Conservation (phyloP, 1,139 yeast species). For the Candida tropicalis region DNA sequence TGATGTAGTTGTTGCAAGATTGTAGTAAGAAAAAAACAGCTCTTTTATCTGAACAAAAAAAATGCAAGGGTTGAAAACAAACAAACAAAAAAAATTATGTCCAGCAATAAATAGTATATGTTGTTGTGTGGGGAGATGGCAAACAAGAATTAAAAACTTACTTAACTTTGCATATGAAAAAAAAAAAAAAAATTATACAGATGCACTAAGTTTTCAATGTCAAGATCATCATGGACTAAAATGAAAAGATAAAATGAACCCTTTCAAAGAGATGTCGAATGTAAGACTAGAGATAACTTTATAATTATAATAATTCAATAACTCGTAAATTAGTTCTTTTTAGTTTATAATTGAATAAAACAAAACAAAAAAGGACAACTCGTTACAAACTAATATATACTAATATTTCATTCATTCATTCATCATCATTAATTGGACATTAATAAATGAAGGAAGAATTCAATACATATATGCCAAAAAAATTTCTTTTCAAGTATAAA, state of each 20-base stretch:
- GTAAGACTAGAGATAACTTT: no score
- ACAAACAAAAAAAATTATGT: neutral
- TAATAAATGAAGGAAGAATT: neutral
- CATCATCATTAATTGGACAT: neutral
- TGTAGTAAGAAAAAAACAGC: neutral
- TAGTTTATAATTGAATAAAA: neutral
- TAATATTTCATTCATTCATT: slow-evolving; percentile 2
- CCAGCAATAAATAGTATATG: neutral
- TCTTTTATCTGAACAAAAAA: no score
- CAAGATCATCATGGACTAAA: no score
- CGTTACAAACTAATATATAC: slow-evolving; percentile 4
- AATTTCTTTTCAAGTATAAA: neutral
- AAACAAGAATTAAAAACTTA: neutral
- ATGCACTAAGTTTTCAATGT: no score
- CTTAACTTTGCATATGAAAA: slow-evolving; percentile 2
- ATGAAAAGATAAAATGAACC: no score
- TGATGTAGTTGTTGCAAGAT: slow-evolving; percentile 3
- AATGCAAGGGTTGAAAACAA: neutral
- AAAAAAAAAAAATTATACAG: no score
- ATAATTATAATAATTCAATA: slow-evolving; percentile 3
- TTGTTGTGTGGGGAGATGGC: neutral
- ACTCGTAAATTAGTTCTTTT: slow-evolving; percentile 1
- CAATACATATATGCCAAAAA: slow-evolving; percentile 5
- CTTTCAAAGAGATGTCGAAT: no score
- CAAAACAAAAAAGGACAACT: neutral